phyloP scores from a whole-genome alignment of 2,329 filamentous ascomycete species.

The Phaeoacremonium minimum region DNA sequence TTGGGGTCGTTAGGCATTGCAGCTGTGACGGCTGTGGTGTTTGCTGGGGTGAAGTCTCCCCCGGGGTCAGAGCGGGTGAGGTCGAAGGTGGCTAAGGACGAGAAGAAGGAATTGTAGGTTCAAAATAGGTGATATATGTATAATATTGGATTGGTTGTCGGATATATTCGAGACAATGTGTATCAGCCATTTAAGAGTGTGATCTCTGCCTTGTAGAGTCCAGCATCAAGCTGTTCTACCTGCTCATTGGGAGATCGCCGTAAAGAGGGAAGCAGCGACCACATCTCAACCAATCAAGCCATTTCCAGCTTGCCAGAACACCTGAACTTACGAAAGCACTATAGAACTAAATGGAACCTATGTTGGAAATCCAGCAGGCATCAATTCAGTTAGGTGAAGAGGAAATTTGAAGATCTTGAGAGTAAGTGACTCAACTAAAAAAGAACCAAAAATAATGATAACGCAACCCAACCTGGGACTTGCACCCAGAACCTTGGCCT shows the following conservation, averaged over 20 bases:
- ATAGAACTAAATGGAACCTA: no score
- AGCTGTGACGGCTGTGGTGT: constrained; percentile 65
- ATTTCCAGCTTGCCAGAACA: no score
- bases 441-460: constrained; percentile 2
- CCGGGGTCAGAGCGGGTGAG: constrained; percentile 21
- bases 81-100: constrained; percentile 5
- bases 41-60: constrained; percentile 68
- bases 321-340: no score
- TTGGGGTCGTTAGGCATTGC: constrained; percentile 79
- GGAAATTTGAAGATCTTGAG: neutral
- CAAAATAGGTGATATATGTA: no score
- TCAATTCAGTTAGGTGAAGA: neutral
- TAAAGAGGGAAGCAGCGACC: no score
- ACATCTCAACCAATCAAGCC: no score
- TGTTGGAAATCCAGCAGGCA: neutral
- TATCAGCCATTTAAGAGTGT: no score
- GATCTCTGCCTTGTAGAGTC: no score
- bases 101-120: constrained; percentile 9
- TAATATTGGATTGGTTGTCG: no score
- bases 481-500: constrained; percentile 12
- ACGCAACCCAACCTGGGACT: constrained; percentile 8
- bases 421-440: neutral
- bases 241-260: no score
- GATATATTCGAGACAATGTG: no score
- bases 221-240: no score